Conservation (phyloP, 1,139 yeast genomes). For the Kazachstania sp. region DNA sequence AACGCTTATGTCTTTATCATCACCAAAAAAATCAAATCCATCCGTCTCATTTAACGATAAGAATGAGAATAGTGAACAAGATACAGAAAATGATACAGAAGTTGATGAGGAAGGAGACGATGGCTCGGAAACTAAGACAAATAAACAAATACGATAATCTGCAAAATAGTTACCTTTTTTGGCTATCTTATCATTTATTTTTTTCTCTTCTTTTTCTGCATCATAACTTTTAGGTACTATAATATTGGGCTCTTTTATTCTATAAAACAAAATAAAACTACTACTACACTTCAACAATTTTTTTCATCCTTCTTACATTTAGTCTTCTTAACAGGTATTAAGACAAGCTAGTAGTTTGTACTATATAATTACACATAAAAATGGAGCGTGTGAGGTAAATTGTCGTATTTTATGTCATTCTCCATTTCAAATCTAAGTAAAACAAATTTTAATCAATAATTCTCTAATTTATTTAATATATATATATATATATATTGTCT, state of each 20-base stretch:
- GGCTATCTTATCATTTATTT: not conserved
- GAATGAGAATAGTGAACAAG: conserved; percentile 16
- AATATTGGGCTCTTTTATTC: not conserved
- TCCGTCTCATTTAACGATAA: conserved; percentile 7
- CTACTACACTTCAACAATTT: too few relatives aligned
- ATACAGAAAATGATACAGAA: conserved; percentile 22
- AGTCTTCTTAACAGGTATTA: not conserved
- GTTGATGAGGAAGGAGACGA: conserved; percentile 8
- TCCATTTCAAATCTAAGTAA: not conserved
- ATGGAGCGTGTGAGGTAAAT: not conserved
- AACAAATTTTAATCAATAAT: too few relatives aligned
- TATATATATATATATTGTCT: too few relatives aligned
- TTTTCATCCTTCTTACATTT: too few relatives aligned
- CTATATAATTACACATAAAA: not conserved
- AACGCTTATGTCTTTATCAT: conserved; percentile 39
- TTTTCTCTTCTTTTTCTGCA: not conserved
- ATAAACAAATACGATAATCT: not conserved
- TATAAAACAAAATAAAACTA: too few relatives aligned
- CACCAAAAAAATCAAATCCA: conserved; percentile 32
- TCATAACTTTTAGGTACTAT: not conserved
- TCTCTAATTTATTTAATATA: too few relatives aligned
- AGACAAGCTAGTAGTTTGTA: not conserved
- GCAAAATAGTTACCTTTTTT: not conserved
- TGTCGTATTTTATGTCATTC: not conserved
- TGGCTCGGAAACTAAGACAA: not conserved